A percentile compares a stretch with the other conserved stretches of the same genome.
Conservation (phyloP, 2,329 filamentous ascomycete genomes). For the Calonectria fujianensis region DNA sequence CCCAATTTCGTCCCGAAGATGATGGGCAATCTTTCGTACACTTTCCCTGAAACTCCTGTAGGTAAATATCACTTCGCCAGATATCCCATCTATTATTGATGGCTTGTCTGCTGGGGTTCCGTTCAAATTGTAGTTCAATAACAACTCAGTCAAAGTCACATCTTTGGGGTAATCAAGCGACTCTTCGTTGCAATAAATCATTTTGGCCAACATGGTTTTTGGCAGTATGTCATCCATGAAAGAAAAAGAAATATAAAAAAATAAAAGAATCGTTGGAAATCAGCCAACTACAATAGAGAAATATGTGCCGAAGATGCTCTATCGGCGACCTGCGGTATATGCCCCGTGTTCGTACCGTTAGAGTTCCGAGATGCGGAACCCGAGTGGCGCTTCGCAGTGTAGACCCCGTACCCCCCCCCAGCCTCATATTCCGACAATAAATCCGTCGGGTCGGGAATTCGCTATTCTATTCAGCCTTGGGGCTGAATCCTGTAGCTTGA, state of each 20-base stretch:
- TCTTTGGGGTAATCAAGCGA: constrained; percentile 26
- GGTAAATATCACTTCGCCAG: constrained; percentile 23
- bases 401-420: no score
- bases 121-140: constrained; percentile 30
- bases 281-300: constrained; percentile 61
- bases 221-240: neutral
- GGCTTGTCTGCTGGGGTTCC: constrained; percentile 15
- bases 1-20: constrained; percentile 22
- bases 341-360: neutral
- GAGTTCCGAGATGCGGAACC: neutral
- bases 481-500: neutral
- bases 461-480: no score
- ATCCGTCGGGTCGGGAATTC: constrained; percentile 20
- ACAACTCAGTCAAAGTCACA: constrained; percentile 27
- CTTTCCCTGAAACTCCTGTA: constrained; percentile 22
- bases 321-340: neutral
- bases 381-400: no score
- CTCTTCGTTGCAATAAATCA: constrained; percentile 23
- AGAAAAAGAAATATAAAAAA: neutral
- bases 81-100: constrained; percentile 29
- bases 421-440: neutral
- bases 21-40: constrained; percentile 19
- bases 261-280: neutral
- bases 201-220: neutral
- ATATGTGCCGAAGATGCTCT: constrained; percentile 73